Percentiles rank a stretch among this genome's conserved stretches.
phyloP scores from a whole-genome alignment of 2,329 filamentous ascomycete species.

The Trichoderma polysporum region DNA sequence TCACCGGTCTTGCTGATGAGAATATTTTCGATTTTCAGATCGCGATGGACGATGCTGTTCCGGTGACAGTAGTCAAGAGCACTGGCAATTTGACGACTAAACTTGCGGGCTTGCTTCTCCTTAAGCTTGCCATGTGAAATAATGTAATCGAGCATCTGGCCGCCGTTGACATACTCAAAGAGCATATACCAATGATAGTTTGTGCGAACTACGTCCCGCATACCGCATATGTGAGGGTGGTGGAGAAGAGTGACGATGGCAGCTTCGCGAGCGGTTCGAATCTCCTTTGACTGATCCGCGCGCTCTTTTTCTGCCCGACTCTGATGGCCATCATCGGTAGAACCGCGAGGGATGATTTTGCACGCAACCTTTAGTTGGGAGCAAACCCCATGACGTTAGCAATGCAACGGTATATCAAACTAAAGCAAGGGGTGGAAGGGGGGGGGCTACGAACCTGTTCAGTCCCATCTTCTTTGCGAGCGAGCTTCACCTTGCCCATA shows the following conservation, averaged over 20 bases:
- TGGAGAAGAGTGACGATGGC: conserved; percentile 93
- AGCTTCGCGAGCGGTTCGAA: conserved; percentile 89
- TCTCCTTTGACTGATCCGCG: conserved; percentile 94
- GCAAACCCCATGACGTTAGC: neutral
- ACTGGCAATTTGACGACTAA: conserved; percentile 94
- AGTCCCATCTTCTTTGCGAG: conserved; percentile 82
- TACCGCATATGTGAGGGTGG: conserved; percentile 93
- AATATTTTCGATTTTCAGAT: conserved; percentile 98
- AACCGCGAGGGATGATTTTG: conserved; percentile 92
- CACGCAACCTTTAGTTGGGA: conserved; percentile 70
- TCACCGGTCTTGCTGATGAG: conserved; percentile 98
- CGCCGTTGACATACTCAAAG: conserved; percentile 97
- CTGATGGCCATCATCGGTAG: conserved; percentile 78
- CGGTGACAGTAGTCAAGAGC: conserved; percentile 96
- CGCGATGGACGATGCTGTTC: conserved; percentile 96
- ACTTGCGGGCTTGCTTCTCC: conserved; percentile 97
- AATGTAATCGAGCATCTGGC: conserved; percentile 99
- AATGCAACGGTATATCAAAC: neutral
- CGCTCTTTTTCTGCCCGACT: conserved; percentile 74
- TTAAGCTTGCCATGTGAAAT: conserved; percentile 97
- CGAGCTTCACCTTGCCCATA: conserved; percentile 98
- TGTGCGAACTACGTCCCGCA: conserved; percentile 92
- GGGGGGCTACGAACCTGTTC: conserved; percentile 68
- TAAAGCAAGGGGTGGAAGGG: conserved; percentile 10
- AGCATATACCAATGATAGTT: conserved; percentile 99